Percentiles rank a stretch among this genome's conserved stretches.
Conservation (phyloP, 2,329 filamentous ascomycete species). For the Ilyonectria mors-panacis region DNA sequence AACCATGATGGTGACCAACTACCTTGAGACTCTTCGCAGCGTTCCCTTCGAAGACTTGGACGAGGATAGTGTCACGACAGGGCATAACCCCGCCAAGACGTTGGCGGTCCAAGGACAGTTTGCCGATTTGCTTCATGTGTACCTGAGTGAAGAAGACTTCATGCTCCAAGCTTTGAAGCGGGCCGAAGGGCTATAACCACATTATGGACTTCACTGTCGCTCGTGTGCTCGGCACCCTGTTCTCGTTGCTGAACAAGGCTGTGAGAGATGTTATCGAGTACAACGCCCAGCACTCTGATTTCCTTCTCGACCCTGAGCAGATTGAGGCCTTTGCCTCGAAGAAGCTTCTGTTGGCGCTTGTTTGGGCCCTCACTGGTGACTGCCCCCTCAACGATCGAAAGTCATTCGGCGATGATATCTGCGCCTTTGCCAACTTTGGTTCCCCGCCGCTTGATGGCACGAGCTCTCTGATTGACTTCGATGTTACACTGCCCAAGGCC, state of each 20-base stretch:
- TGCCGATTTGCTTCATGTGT: slow-evolving; percentile 82
- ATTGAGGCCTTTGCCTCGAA: slow-evolving; percentile 92
- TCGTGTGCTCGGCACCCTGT: slow-evolving; percentile 91
- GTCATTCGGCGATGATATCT: slow-evolving; percentile 87
- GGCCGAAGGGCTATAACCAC: slow-evolving; percentile 85
- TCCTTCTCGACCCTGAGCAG: slow-evolving; percentile 91
- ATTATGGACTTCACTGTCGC: slow-evolving; percentile 99
- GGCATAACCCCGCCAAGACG: slow-evolving; percentile 83
- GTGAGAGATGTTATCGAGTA: slow-evolving; percentile 96
- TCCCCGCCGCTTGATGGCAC: slow-evolving; percentile 83
- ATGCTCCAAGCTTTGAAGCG: slow-evolving; percentile 82
- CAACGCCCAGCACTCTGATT: slow-evolving; percentile 94
- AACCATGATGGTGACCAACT: slow-evolving; percentile 92
- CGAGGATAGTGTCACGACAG: slow-evolving; percentile 86
- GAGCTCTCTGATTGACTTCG: slow-evolving; percentile 94
- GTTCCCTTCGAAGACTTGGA: slow-evolving; percentile 95
- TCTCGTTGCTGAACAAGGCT: slow-evolving; percentile 95
- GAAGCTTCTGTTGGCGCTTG: slow-evolving; percentile 91
- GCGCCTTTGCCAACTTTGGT: slow-evolving; percentile 87
- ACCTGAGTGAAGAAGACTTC: slow-evolving; percentile 85
- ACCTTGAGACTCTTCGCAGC: slow-evolving; percentile 85
- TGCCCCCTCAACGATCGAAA: slow-evolving; percentile 92
- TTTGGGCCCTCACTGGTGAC: slow-evolving; percentile 97
- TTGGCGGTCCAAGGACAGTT: slow-evolving; percentile 84
- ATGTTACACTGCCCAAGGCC: slow-evolving; percentile 87